Evolutionary conservation across 2,329 filamentous ascomycete genomes (phyloP), one percentile per base, ranked within the genome.

Genomic region (Xylariaceae sp.): DNA sequence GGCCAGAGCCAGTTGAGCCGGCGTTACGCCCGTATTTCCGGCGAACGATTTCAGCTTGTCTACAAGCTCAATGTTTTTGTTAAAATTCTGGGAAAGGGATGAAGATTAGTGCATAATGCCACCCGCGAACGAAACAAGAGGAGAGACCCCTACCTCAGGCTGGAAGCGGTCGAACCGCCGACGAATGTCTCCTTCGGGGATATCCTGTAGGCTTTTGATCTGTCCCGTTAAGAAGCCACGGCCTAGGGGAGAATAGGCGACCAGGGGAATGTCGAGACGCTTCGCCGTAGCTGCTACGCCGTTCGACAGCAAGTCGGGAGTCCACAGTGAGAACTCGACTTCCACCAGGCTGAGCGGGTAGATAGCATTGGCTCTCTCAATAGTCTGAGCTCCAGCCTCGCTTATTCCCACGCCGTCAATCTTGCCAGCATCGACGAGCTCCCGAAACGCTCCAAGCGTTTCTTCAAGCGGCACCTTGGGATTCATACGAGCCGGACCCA

Each of bases 201-300:
- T 71, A 54, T 84, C 80, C 3, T 75, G 66, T 2, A 68, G 45
- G 9, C 69, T 77, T 54, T 72, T 78, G 65, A 82, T 74, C 45
- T 78, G 68, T 7, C 81, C 81, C 0, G 80, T 77, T 50, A 84
- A 64, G 59, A 84, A 81, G 1, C 85, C 85, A 7, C 80, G 74
- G 20, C 83, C 81, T 1, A 88, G 75, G 2, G 85, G 84, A 46
- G 81, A 82, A 73, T 87, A 87, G 2, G 80, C 80, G 9, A 85
- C 71, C 43, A 87, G 74, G 0, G 84, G 82, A 49, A 87, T 86
- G 23, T 75, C 73, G 1, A 84, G 72, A 67, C 85, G 79, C 1
- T 76, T 79, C 59, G 84, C 87, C 1, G 80, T 76, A 50, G 75
- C 67, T 2, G 81, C 81, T 1, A 88, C 77, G 18, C 79, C 84